Percentiles rank a stretch among this genome's conserved stretches.
Conservation (phyloP, 345 rosid genomes). For the Gossypium raimondii region DNA sequence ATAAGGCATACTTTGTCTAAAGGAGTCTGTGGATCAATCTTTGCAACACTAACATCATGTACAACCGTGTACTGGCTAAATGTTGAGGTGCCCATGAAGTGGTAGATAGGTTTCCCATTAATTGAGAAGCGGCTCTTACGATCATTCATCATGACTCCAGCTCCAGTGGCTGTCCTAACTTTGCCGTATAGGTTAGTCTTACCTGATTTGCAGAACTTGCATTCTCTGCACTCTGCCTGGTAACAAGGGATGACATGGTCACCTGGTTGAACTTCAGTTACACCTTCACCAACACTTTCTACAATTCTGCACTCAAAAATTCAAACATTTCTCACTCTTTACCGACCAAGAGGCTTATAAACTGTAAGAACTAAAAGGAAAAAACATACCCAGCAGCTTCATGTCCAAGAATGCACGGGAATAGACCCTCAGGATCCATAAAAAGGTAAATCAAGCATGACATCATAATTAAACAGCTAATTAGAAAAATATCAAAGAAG, state of each 20-base stretch:
- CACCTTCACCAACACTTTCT: constrained; percentile 98
- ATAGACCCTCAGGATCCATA: constrained; percentile 94
- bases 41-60: constrained; percentile 97
- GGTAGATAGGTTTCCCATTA: constrained; percentile 82
- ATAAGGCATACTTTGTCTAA: constrained; percentile 97
- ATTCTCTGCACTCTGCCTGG: constrained; percentile 98
- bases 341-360: neutral
- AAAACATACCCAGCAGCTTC: constrained; percentile 90
- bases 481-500: neutral
- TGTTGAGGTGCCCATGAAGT: constrained; percentile 99
- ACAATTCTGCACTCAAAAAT: constrained; percentile 54
- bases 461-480: neutral
- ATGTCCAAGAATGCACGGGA: constrained; percentile 95
- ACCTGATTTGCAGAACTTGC: constrained; percentile 97
- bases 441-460: constrained; percentile 19
- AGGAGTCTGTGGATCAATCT: constrained; percentile 86
- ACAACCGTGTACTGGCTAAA: constrained; percentile 97
- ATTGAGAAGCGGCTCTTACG: constrained; percentile 76
- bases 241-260: constrained; percentile 97
- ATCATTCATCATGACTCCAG: constrained; percentile 93
- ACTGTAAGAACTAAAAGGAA: neutral
- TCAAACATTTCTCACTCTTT: neutral
- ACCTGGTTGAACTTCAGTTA: constrained; percentile 82
- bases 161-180: constrained; percentile 89
- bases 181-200: constrained; percentile 99